Evolutionary conservation across 208 protist genomes (phyloP).

Genomic region (Porcisia hertigi): DNA sequence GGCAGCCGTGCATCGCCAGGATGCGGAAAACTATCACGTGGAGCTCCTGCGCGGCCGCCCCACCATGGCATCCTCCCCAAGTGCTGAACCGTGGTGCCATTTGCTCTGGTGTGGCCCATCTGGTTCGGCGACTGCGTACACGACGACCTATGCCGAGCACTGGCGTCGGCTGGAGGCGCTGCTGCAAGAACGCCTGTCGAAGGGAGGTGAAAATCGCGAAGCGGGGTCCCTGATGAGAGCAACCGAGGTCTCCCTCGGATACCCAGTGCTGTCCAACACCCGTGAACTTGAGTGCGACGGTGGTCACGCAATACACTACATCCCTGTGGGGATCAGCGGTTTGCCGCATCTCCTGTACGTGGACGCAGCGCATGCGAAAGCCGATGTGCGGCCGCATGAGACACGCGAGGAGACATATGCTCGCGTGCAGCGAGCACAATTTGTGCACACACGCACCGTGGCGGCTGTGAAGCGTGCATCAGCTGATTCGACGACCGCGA

Average conservation of each 20-base stretch:
- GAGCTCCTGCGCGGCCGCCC: neutral
- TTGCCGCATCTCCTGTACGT: slow-evolving; percentile 59
- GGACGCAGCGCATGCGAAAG: slow-evolving; percentile 33
- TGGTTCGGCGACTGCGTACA: neutral
- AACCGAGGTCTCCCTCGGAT: slow-evolving; percentile 24
- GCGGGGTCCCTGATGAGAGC: slow-evolving; percentile 1
- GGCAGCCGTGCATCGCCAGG: neutral
- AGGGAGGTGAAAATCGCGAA: neutral
- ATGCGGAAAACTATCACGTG: neutral
- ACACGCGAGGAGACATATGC: slow-evolving; percentile 44
- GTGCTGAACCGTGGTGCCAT: neutral
- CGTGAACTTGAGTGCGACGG: neutral
- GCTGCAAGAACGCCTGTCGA: neutral
- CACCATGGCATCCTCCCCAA: neutral
- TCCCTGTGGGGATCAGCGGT: slow-evolving; percentile 67
- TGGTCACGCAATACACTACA: neutral
- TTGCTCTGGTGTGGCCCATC: slow-evolving; percentile 6
- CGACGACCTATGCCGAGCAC: slow-evolving; percentile 21
- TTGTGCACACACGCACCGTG: neutral
- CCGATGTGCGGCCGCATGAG: slow-evolving; percentile 36
- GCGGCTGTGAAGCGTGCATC: neutral
- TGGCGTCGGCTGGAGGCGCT: slow-evolving; percentile 10
- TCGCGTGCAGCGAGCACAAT: slow-evolving; percentile 44
- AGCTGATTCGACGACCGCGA: neutral
- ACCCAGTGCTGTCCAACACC: slow-evolving; percentile 15